Evolutionary conservation across 768 basidiomycete species (phyloP).

Genomic region (Tricholomella constricta): DNA sequence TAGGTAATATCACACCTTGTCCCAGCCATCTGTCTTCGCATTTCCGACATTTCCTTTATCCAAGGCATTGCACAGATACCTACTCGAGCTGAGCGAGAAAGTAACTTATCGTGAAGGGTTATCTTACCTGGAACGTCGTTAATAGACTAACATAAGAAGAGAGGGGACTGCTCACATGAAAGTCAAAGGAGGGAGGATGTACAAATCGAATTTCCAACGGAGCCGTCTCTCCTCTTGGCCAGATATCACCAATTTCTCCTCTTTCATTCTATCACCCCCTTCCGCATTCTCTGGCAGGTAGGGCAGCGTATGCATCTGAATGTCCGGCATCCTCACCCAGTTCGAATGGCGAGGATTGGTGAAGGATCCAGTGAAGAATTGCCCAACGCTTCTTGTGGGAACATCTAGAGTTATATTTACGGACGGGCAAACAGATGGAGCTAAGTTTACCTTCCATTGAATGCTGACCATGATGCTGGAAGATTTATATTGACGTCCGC

Average conservation of each 20-base stretch:
- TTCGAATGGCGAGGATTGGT: neutral
- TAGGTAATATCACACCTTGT: constrained; percentile 33
- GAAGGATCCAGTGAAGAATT: neutral
- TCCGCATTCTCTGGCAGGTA: constrained; percentile 22
- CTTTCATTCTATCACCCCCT: constrained; percentile 15
- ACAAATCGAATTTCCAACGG: constrained; percentile 43
- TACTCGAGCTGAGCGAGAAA: constrained; percentile 13
- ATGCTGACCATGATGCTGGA: no score
- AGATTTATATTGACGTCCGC: neutral
- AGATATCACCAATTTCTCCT: constrained; percentile 17
- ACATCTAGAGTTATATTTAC: neutral
- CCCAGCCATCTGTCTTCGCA: constrained; percentile 55
- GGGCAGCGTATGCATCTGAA: neutral
- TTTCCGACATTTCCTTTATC: constrained; percentile 55
- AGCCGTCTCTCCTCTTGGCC: constrained; percentile 24
- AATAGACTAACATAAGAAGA: neutral
- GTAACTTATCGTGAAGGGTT: neutral
- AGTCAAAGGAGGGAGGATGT: constrained; percentile 43
- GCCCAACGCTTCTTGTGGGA: neutral
- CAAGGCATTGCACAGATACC: constrained; percentile 51
- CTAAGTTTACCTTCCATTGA: neutral
- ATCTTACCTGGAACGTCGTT: neutral
- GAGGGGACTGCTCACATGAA: constrained; percentile 35
- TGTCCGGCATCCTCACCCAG: constrained; percentile 4
- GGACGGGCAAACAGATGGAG: neutral